Evolutionary conservation across 192 early-diverging fungal species (phyloP).

Genomic region (Pilaira anomala): DNA sequence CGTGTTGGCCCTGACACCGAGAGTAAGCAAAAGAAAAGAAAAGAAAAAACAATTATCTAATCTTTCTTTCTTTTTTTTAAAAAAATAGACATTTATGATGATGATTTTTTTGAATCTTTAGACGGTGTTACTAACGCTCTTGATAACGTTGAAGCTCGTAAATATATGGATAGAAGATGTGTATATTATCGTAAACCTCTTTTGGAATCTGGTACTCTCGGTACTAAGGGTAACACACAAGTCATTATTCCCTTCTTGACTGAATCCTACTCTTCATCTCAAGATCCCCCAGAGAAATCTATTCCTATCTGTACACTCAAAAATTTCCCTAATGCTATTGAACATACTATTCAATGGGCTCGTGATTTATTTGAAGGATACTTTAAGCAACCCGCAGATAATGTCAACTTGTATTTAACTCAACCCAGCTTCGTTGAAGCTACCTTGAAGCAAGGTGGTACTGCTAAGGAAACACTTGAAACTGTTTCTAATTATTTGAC

Average conservation of each 20-base stretch:
- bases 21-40: too few relatives aligned
- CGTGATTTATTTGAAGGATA: constrained; percentile 95
- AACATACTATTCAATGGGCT: constrained; percentile 92
- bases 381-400: constrained; percentile 89
- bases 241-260: constrained; percentile 94
- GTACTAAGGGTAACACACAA: constrained; percentile 99
- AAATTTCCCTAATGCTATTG: constrained; percentile 88
- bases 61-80: background rate
- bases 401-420: constrained; percentile 90
- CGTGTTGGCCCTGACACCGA: constrained; percentile 95
- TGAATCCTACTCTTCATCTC: constrained; percentile 97
- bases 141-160: constrained; percentile 95
- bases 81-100: constrained; percentile 69
- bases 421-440: constrained; percentile 80
- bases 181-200: constrained; percentile 94
- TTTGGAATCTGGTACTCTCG: constrained; percentile 96
- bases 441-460: constrained; percentile 72
- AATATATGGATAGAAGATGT: constrained; percentile 95
- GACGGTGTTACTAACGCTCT: constrained; percentile 96
- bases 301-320: constrained; percentile 88
- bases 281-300: constrained; percentile 96
- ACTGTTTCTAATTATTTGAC: constrained; percentile 74
- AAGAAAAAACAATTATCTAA: too few relatives aligned
- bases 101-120: constrained; percentile 84
- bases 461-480: constrained; percentile 75